phyloP scores from a whole-genome alignment of 768 basidiomycete genomes.

The Xerocomus potaroensis region DNA sequence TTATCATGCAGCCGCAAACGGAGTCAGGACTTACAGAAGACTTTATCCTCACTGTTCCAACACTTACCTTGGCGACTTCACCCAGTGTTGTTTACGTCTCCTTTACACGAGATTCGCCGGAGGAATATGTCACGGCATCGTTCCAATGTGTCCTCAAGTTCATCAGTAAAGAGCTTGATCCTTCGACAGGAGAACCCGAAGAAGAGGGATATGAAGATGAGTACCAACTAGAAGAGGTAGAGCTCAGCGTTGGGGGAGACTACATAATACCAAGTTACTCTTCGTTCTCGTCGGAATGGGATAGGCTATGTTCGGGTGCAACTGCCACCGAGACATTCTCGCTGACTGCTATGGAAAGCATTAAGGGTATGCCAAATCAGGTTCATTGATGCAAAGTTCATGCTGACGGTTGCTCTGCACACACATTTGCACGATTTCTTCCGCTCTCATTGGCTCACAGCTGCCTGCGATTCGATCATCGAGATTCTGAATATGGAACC shows the following conservation, averaged over 20 bases:
- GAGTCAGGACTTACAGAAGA: constrained; percentile 82
- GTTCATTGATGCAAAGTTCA: constrained; percentile 5
- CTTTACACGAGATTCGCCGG: constrained; percentile 79
- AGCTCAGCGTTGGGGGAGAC: constrained; percentile 87
- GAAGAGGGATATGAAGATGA: constrained; percentile 99
- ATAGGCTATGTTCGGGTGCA: constrained; percentile 74
- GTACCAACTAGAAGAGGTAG: constrained; percentile 95
- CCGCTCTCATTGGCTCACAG: constrained; percentile 37
- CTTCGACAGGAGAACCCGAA: constrained; percentile 91
- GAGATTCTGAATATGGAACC: constrained; percentile 98
- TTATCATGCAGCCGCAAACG: constrained; percentile 82
- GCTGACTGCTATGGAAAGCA: constrained; percentile 84
- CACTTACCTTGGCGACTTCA: constrained; percentile 63
- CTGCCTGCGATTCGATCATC: constrained; percentile 93
- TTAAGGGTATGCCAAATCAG: constrained; percentile 67
- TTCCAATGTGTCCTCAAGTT: constrained; percentile 93
- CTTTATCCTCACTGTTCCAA: constrained; percentile 84
- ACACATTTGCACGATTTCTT: constrained; percentile 12
- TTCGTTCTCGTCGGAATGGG: constrained; percentile 94
- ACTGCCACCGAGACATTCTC: constrained; percentile 90
- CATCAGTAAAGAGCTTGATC: constrained; percentile 95
- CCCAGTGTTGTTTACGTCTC: constrained; percentile 91
- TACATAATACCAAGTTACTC: constrained; percentile 95
- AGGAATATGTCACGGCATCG: constrained; percentile 73
- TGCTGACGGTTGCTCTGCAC: too few species aligned